Evolutionary conservation across 768 basidiomycete species (phyloP), one percentile per base, ranked within the genome.

Genomic region (Nidularia pulvinata): DNA sequence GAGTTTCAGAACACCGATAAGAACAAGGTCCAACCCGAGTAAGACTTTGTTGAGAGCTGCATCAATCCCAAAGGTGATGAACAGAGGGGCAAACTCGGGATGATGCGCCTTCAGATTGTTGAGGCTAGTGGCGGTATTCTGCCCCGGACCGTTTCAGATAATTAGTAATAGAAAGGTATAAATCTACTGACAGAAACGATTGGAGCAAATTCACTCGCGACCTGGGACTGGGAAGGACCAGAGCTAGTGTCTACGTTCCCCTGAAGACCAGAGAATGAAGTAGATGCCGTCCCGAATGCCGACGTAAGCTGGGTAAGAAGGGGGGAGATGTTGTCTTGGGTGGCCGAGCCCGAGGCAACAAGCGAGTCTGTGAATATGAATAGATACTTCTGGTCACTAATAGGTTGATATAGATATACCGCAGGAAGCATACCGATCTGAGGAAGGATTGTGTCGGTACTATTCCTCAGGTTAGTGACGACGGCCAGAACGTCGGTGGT

Each of bases 101-200:
- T 48, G 47, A 37, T 54, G 50, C 13, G 49, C 52, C 50, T 54
- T 48, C n/a, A 57, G 30, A 50, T 57, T 57, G 50, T 54, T 46
- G 16, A 57, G 33, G 16, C 48, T 46, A 9, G 13, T 45, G 30
- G 43, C 46, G 33, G 51, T 34, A n/a, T 51, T 25, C 52, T 57
- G 19, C 22, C 25, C 25, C 25, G 4, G 25, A 4, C 25, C 25
- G 4, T 25, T 25, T 25, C 25, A 25, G 25, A 25, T 25, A 25
- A 25, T 25, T 25, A 4, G 25, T 25, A 25, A 25, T 25, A 25
- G 1, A 25, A 25, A 25, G 25, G 25, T 25, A 25, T 1, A 25
- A 25, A 4, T 25, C 4, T 25, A 25, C 25, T 25, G 25, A 25
- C 25, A 4, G 25, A 25, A 25, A 25, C 25, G 25, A 25, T 4